phyloP scores from a whole-genome alignment of 129 eudicot species.

The Centaurea solstitialis region DNA sequence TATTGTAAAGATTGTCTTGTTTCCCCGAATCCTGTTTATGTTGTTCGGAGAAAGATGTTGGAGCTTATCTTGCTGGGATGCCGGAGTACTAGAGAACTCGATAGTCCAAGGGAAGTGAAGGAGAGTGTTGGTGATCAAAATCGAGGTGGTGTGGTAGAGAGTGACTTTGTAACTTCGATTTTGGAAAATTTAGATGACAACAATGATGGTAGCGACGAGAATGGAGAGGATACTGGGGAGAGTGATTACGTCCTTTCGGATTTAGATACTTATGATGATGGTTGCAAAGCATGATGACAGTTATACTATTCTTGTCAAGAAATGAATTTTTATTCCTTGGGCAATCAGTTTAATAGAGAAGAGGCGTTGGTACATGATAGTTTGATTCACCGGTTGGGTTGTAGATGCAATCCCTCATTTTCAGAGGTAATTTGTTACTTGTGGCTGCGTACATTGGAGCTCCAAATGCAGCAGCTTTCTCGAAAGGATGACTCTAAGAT shows the following conservation, averaged over 20 bases:
- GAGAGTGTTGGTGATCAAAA: slow-evolving; percentile 27
- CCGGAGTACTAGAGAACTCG: slow-evolving; percentile 60
- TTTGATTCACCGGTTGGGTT: too few species aligned
- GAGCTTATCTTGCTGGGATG: slow-evolving; percentile 63
- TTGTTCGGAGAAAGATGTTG: slow-evolving; percentile 74
- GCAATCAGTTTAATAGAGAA: not conserved
- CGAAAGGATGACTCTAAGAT: not conserved
- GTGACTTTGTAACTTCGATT: slow-evolving; percentile 54
- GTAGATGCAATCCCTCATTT: not conserved
- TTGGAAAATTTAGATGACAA: slow-evolving; percentile 36
- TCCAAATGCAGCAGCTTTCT: not conserved
- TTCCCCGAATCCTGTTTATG: slow-evolving; percentile 53
- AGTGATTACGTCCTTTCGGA: slow-evolving; percentile 3
- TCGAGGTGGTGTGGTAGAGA: slow-evolving; percentile 28
- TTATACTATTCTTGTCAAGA: not conserved
- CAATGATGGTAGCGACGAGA: slow-evolving; percentile 7
- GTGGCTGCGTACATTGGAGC: not conserved
- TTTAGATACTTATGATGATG: slow-evolving; percentile 9
- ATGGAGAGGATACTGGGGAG: slow-evolving; percentile 7
- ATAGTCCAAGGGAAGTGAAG: slow-evolving; percentile 30
- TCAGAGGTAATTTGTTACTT: not conserved
- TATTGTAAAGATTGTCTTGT: slow-evolving; percentile 62
- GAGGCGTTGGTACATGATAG: not conserved
- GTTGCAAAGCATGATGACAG: not conserved
- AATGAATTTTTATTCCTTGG: not conserved